Base-by-base conservation (phyloP, 192 early-diverging fungal species). In the Pilaira anomala region DNA sequence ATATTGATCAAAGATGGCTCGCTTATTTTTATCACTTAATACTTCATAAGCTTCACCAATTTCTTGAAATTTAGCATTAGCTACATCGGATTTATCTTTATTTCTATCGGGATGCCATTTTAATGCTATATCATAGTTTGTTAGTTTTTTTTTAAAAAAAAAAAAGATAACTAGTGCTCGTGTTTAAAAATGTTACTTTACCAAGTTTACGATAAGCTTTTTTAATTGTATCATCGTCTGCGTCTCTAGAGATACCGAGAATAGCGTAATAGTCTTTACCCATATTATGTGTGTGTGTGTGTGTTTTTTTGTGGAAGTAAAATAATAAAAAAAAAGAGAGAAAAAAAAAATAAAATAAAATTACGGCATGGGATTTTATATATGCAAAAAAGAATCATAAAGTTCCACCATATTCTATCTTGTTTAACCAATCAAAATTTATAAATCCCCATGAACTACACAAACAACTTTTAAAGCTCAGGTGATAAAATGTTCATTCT, bases 31-130 rank as follows among this genome's bases (percentile, higher is more conserved):
- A 78, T 99, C 96, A 44, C 90, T 93, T 1, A 99, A 80, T 18
- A 93, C 88, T 72, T 99, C 97, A 70, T 93, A 99, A 5, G 97
- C 96, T 79, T 98, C 94, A 41, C 92, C 92, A 42, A 99, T 91
- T 30, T 99, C 96, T 74, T 98, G 95, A 79, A 99, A 99, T 67
- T 87, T 93, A 60, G 82, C 77, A 56, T 93, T 84, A 21, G 92
- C 90, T 21, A 67, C 56, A 60, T 83, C 83, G 62, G 78, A 78
- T 49, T 86, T 82, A 57, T 88, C 83, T 30, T 76, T 80, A 56
- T 73, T 76, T 61, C 89, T 70, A 67, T 91, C 90, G 8, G 90
- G 90, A 80, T 91, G 90, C 87, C 87, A 91, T 67, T 91, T 91
- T 25, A 91, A 71, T 33, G 90, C 90, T 65, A 48, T 48, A 19